Evolutionary conservation across 805 yeast genomes (phyloP).

Genomic region (Maudiozyma turicensis): DNA sequence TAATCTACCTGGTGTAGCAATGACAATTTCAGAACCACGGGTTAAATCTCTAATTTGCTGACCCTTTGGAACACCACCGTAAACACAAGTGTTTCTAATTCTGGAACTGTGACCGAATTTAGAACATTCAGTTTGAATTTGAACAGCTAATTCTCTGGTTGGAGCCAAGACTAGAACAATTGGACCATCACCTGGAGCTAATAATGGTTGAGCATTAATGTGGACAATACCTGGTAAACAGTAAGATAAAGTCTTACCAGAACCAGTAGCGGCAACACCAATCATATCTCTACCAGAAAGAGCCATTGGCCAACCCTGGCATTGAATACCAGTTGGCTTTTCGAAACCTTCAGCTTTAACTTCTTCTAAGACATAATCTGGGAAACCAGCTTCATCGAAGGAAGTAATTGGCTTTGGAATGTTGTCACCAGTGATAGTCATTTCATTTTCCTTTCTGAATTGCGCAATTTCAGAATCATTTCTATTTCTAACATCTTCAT

Average conservation of each 20-base stretch:
- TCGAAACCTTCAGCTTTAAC: slow-evolving; percentile 89
- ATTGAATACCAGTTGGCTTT: slow-evolving; percentile 91
- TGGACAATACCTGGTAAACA: slow-evolving; percentile 96
- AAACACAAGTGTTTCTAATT: slow-evolving; percentile 93
- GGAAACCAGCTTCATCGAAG: slow-evolving; percentile 97
- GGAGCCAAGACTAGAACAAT: slow-evolving; percentile 93
- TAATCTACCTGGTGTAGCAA: slow-evolving; percentile 98
- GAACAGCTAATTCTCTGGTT: slow-evolving; percentile 97
- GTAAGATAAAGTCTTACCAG: slow-evolving; percentile 96
- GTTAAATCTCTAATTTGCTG: slow-evolving; percentile 93
- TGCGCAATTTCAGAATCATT: slow-evolving; percentile 58
- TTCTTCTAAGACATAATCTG: slow-evolving; percentile 82
- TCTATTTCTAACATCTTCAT: slow-evolving; percentile 66
- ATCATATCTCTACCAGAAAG: slow-evolving; percentile 96
- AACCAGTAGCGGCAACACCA: slow-evolving; percentile 98
- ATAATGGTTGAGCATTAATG: slow-evolving; percentile 94
- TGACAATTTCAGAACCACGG: slow-evolving; percentile 90
- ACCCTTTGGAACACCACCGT: slow-evolving; percentile 99
- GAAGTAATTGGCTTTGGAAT: slow-evolving; percentile 90
- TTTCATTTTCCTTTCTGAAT: slow-evolving; percentile 77
- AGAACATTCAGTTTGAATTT: slow-evolving; percentile 91
- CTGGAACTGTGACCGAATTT: slow-evolving; percentile 88
- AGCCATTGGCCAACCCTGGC: slow-evolving; percentile 99
- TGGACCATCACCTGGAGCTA: slow-evolving; percentile 94
- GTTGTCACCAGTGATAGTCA: slow-evolving; percentile 74